Conservation (phyloP, 805 yeast species). For the Hanseniaspora mollemarum region DNA sequence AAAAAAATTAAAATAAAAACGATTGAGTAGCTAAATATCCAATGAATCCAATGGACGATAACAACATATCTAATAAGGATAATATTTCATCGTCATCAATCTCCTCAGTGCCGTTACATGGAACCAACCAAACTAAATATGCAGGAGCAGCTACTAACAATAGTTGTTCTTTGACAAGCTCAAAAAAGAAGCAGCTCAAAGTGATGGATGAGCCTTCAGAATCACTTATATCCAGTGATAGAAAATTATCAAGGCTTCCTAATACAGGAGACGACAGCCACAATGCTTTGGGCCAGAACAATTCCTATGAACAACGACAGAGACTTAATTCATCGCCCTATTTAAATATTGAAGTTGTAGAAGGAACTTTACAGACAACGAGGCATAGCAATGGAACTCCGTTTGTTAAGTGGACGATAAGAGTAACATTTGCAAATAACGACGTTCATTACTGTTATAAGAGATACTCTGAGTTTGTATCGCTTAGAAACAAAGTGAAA, state of each 20-base stretch:
- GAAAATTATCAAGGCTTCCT: neutral
- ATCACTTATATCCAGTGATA: neutral
- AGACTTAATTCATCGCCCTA: neutral
- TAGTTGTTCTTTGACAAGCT: constrained; percentile 6
- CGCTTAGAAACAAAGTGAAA: constrained; percentile 4
- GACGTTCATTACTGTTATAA: constrained; percentile 12
- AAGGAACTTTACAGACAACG: constrained; percentile 1
- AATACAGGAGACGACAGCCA: neutral
- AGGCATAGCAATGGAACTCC: neutral
- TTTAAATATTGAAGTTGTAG: constrained; percentile 12
- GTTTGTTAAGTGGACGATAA: constrained; percentile 10
- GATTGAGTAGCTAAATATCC: no score
- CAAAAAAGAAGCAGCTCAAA: constrained; percentile 1
- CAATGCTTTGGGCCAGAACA: no score
- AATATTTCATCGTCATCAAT: no score
- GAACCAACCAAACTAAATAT: no score
- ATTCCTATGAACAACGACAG: neutral
- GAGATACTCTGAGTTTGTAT: constrained; percentile 15
- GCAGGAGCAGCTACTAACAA: neutral
- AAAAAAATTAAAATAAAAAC: no score
- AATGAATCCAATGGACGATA: no score
- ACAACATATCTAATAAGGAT: no score
- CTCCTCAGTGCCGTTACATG: no score
- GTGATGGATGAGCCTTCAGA: constrained; percentile 3
- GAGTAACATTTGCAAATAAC: constrained; percentile 3